A percentile compares a stretch with the other conserved stretches of the same genome.
These are phyloP conservation scores for Blastobotrys mokoenaii DNA, from an alignment of 805 yeast species.

Conservation along the genomic window DNA sequence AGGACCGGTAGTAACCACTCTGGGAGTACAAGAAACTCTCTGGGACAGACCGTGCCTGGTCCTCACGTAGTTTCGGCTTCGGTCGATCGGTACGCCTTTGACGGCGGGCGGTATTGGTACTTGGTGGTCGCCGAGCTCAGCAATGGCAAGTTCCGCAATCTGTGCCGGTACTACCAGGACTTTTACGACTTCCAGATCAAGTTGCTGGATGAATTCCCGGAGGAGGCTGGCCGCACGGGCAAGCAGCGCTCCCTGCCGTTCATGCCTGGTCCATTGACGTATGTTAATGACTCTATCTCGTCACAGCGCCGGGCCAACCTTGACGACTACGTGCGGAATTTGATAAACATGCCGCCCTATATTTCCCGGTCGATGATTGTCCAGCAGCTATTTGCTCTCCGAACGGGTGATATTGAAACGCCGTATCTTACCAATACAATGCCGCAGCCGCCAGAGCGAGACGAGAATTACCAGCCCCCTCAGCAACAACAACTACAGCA, in stretches of 20 bases:
- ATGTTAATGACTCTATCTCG: slow-evolving; percentile 71
- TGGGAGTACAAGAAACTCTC: no score
- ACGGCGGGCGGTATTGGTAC: slow-evolving; percentile 86
- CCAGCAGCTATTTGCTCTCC: slow-evolving; percentile 57
- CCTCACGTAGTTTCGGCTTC: slow-evolving; percentile 49
- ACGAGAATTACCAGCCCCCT: slow-evolving; percentile 1
- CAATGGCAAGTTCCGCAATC: slow-evolving; percentile 58
- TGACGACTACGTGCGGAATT: slow-evolving; percentile 47
- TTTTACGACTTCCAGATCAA: slow-evolving; percentile 88
- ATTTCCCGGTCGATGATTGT: slow-evolving; percentile 66
- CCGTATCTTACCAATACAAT: slow-evolving; percentile 22
- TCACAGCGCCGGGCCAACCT: slow-evolving; percentile 46
- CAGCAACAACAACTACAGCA: slow-evolving; percentile 4
- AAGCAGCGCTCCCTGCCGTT: slow-evolving; percentile 77
- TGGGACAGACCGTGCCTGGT: slow-evolving; percentile 5
- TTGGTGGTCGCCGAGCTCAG: slow-evolving; percentile 58
- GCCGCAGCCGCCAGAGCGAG: slow-evolving; percentile 27
- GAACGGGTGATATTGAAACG: slow-evolving; percentile 54
- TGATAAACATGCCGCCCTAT: slow-evolving; percentile 66
- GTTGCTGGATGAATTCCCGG: slow-evolving; percentile 75
- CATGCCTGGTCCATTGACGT: slow-evolving; percentile 92
- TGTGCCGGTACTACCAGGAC: slow-evolving; percentile 90
- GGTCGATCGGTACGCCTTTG: slow-evolving; percentile 72
- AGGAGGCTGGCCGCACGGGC: slow-evolving; percentile 84
- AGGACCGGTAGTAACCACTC: background rate